Evolutionary conservation across 169 alveolate species (phyloP), one percentile per base, ranked within the genome.

Genomic region (Plasmodium coatneyi): DNA sequence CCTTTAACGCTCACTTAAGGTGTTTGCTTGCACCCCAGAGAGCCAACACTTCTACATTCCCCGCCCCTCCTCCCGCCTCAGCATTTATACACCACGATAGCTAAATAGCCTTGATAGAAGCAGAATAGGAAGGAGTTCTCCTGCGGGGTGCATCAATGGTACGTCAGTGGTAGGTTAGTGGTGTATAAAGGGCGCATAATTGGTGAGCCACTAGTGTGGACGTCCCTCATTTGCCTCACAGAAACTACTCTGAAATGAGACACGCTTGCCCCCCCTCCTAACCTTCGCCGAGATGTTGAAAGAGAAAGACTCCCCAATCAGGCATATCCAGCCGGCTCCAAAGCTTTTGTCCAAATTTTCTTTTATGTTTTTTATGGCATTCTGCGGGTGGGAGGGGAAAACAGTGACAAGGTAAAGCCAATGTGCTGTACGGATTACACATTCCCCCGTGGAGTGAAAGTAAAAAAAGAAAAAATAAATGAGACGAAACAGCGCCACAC

Each of bases 221-320:
- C 16, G 54, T 43, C 54, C 5, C 54, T 16, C n/a, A 43, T 4
- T 43, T 43, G 3, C 54, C 54, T 43, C 54, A 43, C 16, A 43
- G 16, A 43, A 43, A 1, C 10, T 41, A 41, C n/a, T 46, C n/a
- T 10, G n/a, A 46, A 46, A 46, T 12, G 16, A 12, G 56, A 12
- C n/a, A 10, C 56, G 56, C 60, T 6, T 2, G 60, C 60, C 9
- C 60, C 9, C 10, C 30, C 49, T 25, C 36, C 70, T 28, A 52
- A 90, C 95, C 74, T 90, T 90, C 46, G 95, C 95, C 30, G 95
- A 90, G 16, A 90, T 90, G 71, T 90, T 90, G 43, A 90, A 90
- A 46, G 95, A 90, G 72, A 90, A 90, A 28, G 95, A 90, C 56
- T 90, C 95, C 52, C 95, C 95, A 32, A 90, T 90, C 22, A 90